Evolutionary conservation across 805 yeast species (phyloP), one percentile per base, ranked within the genome.

Genomic region (Pichia insulana): DNA sequence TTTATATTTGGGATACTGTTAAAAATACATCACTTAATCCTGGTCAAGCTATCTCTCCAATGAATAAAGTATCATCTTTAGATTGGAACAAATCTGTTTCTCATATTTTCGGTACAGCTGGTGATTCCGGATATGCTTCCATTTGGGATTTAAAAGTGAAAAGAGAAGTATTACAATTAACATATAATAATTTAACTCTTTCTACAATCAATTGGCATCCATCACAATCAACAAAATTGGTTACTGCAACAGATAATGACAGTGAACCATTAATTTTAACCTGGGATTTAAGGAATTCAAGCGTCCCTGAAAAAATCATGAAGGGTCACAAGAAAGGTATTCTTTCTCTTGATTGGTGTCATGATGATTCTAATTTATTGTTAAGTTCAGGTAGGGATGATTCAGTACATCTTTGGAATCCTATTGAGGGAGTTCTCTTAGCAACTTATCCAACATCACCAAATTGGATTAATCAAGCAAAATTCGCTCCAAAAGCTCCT

Each of bases 161-260:
- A 58, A 76, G 86, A 56, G 97, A 90, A 64, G 95, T 90, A 19
- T 67, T 92, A 47, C 96, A 87, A 61, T 71, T 92, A 58, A 74
- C 78, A 43, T 85, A 86, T 61, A 68, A 79, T 18, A 78, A 81
- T 7, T 81, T 88, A 19, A 81, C 80, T 43, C 72, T 90, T 39
- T 78, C 94, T 30, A 73, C 75, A 46, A 94, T 92, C 12, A 87
- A 82, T 45, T 92, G 99, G 99, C 97, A 92, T 62, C 98, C 99
- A 43, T 65, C 73, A 35, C 81, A 80, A 64, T 78, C 90, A 45
- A 90, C 97, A 13, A 82, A 78, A 58, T 74, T 92, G 45, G 78
- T 84, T 22, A 90, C 97, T 20, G 96, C 95, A 22, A 80, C 92
- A 25, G 88, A 82, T 46, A 75, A 78, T 44, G 97, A 89, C 61